Evolutionary conservation across 1,284 basidiomycete species (phyloP).

Genomic region (Mrakiaceae sp.): DNA sequence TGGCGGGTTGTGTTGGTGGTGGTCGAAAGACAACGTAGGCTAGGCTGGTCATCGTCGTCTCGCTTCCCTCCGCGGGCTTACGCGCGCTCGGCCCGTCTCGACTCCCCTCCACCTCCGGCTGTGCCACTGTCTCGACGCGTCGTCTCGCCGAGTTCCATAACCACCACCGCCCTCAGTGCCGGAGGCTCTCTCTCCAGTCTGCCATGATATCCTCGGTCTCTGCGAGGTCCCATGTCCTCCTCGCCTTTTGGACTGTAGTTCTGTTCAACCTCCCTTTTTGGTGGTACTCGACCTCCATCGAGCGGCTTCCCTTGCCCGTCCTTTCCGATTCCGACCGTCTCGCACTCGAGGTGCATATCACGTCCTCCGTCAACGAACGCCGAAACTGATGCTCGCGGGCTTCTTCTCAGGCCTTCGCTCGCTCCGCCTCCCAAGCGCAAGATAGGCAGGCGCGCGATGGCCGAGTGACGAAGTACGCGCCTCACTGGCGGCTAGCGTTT

Average conservation of each 20-base stretch:
- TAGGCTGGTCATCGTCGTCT: too few relatives aligned
- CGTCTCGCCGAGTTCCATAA: too few relatives aligned
- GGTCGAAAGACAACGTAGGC: too few relatives aligned
- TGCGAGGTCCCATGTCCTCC: slow-evolving; percentile 38
- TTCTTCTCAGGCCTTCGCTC: neutral
- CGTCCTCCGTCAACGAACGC: neutral
- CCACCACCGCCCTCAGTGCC: too few relatives aligned
- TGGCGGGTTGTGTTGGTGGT: too few relatives aligned
- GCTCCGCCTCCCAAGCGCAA: neutral
- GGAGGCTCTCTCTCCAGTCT: too few relatives aligned
- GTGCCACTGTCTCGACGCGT: too few relatives aligned
- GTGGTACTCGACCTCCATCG: slow-evolving; percentile 79
- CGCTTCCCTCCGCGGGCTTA: too few relatives aligned
- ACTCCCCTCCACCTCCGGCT: too few relatives aligned
- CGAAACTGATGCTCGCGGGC: neutral
- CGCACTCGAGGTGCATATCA: slow-evolving; percentile 1
- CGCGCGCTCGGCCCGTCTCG: too few relatives aligned
- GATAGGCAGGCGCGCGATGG: slow-evolving; percentile 34
- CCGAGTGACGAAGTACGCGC: slow-evolving; percentile 59
- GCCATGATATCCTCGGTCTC: too few relatives aligned
- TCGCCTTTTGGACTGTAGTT: slow-evolving; percentile 62
- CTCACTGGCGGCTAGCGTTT: slow-evolving; percentile 67
- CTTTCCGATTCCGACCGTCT: neutral
- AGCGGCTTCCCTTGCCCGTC: slow-evolving; percentile 57
- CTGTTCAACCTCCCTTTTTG: slow-evolving; percentile 66